These are phyloP conservation scores for Leishmania guyanensis DNA, from an alignment of 208 protist species.

Conservation along the genomic window DNA sequence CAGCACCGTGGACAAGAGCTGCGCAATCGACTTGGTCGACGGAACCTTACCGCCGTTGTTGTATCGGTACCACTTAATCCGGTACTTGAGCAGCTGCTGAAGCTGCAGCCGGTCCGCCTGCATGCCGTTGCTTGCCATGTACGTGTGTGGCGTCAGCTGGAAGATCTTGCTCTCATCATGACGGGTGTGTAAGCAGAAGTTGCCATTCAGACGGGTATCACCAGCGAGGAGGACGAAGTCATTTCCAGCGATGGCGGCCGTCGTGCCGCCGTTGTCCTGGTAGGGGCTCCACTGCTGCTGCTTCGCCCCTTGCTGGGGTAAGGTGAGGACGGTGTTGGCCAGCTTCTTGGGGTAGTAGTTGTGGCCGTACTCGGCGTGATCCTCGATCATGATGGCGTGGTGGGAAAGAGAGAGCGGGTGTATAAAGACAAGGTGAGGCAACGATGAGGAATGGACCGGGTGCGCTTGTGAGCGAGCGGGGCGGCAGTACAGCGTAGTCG, in stretches of 20 bases:
- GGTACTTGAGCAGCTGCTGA: constrained; percentile 94
- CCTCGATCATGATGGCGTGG: constrained; percentile 70
- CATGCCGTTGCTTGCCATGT: constrained; percentile 97
- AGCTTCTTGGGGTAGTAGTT: constrained; percentile 77
- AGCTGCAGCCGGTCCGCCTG: constrained; percentile 96
- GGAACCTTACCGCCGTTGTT: constrained; percentile 93
- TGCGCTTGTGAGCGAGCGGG: not conserved
- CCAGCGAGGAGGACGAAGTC: constrained; percentile 97
- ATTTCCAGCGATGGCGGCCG: constrained; percentile 95
- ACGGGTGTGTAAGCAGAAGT: constrained; percentile 97
- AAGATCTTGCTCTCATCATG: constrained; percentile 94
- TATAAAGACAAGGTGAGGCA: constrained; percentile 3
- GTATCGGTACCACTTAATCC: constrained; percentile 95
- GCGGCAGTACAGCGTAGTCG: not conserved
- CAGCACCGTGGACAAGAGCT: constrained; percentile 97
- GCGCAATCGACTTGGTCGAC: constrained; percentile 92
- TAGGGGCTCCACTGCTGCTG: constrained; percentile 92
- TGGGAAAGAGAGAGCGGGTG: not conserved
- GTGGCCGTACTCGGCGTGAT: constrained; percentile 76
- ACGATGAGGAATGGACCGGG: not conserved
- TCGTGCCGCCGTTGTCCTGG: constrained; percentile 95
- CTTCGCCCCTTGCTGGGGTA: constrained; percentile 75
- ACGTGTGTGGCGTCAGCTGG: constrained; percentile 92
- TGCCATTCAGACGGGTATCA: constrained; percentile 97
- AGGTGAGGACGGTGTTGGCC: constrained; percentile 58